Conservation (phyloP, 129 eudicot genomes). For the Silybum marianum region DNA sequence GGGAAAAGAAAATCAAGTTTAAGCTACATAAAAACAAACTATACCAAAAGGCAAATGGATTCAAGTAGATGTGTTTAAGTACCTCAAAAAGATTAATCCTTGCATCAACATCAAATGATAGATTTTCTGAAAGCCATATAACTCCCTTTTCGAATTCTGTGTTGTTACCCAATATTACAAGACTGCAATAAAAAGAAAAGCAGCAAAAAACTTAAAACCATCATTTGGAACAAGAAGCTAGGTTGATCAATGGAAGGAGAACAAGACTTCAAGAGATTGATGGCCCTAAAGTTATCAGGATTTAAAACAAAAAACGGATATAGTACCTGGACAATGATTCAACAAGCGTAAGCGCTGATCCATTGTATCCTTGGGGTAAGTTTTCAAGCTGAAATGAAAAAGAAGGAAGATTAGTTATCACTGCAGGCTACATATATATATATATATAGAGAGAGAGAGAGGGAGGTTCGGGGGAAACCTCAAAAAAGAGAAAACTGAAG, state of each 20-base stretch:
- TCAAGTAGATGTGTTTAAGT: conserved; percentile 2
- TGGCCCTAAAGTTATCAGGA: not conserved
- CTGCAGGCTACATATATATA: not conserved
- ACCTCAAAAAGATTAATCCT: conserved; percentile 98
- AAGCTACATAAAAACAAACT: conserved; percentile 24
- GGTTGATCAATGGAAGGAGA: not conserved
- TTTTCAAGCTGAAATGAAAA: conserved; percentile 65
- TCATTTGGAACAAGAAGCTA: conserved; percentile 7
- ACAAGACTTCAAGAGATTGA: not conserved
- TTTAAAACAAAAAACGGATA: not conserved
- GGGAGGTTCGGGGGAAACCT: too few relatives aligned
- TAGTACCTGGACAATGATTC: conserved; percentile 93
- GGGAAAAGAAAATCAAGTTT: not conserved
- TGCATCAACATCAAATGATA: conserved; percentile 91
- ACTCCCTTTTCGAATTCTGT: conserved; percentile 87
- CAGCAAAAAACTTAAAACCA: not conserved
- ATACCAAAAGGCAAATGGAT: conserved; percentile 3
- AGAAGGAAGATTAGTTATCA: conserved; percentile 4
- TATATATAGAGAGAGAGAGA: not conserved
- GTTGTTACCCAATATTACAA: conserved; percentile 78
- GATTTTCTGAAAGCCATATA: conserved; percentile 85
- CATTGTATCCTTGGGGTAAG: conserved; percentile 71
- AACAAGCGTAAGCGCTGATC: conserved; percentile 90
- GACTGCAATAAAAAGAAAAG: conserved; percentile 51
- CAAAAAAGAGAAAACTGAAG: too few relatives aligned